These are phyloP conservation scores for Giardia duodenalis DNA, from an alignment of 208 protist genomes.

Conservation along the genomic window DNA sequence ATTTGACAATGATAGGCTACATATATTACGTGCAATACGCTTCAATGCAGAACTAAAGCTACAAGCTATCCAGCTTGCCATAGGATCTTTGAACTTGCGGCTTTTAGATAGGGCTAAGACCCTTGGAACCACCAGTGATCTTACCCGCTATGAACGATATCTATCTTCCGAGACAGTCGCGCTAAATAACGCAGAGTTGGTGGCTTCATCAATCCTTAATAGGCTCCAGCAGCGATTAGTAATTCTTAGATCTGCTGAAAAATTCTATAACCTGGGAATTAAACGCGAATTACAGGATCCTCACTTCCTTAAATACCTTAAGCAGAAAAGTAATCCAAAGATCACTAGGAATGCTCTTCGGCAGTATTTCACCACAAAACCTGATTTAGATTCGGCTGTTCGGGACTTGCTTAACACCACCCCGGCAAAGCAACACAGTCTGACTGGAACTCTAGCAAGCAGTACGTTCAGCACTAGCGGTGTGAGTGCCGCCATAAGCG, in stretches of 20 bases:
- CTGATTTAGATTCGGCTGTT: not conserved
- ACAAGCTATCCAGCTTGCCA: not conserved
- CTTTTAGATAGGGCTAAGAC: not conserved
- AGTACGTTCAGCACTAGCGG: too few species aligned
- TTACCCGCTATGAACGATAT: not conserved
- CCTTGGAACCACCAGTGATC: not conserved
- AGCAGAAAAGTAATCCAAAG: not conserved
- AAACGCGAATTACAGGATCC: not conserved
- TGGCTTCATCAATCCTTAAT: not conserved
- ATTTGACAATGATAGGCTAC: not conserved
- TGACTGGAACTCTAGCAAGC: too few species aligned
- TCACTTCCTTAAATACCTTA: not conserved
- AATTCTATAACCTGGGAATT: not conserved
- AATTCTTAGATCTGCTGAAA: not conserved
- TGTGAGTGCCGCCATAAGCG: not conserved
- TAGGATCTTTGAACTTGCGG: not conserved
- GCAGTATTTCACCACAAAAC: not conserved
- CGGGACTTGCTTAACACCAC: not conserved
- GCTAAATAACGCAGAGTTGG: not conserved
- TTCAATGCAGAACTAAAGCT: conserved; percentile 21
- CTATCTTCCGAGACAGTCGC: not conserved
- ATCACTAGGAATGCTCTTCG: not conserved
- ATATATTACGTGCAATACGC: not conserved
- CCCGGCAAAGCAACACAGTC: not conserved
- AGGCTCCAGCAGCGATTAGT: not conserved